phyloP scores from a whole-genome alignment of 2,329 filamentous ascomycete species.

The Lachnum nothofagi region DNA sequence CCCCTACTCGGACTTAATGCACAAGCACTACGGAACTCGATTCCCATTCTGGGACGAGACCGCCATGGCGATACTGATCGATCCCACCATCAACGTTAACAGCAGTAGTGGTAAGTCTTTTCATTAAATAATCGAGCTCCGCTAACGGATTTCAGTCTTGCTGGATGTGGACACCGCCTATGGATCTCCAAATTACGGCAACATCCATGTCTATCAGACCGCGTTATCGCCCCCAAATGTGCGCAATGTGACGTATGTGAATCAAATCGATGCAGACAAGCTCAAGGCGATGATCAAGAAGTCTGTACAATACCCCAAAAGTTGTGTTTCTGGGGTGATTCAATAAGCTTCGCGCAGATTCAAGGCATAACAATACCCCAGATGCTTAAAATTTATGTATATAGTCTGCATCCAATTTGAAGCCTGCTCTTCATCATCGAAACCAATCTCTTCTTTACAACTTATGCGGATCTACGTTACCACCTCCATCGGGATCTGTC shows the following conservation, averaged over 20 bases:
- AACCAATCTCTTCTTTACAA: no score
- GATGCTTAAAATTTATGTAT: no score
- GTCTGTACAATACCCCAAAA: constrained; percentile 29
- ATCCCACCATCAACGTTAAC: constrained; percentile 37
- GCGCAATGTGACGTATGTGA: constrained; percentile 38
- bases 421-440: no score
- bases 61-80: constrained; percentile 38
- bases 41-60: constrained; percentile 46
- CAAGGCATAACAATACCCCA: no score
- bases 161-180: constrained; percentile 40
- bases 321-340: constrained; percentile 1
- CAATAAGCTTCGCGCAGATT: no score
- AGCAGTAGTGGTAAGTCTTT: constrained; percentile 31
- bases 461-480: no score
- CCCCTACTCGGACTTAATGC: constrained; percentile 36
- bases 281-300: constrained; percentile 37
- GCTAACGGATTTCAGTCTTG: constrained; percentile 30
- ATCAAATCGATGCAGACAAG: constrained; percentile 34
- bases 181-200: constrained; percentile 38
- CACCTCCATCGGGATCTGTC: not conserved
- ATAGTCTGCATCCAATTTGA: no score
- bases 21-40: constrained; percentile 36
- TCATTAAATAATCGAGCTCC: not conserved
- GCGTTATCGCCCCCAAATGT: constrained; percentile 35
- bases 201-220: constrained; percentile 40